Conservation (phyloP, 169 alveolate species). For the Plasmodium gonderi region DNA sequence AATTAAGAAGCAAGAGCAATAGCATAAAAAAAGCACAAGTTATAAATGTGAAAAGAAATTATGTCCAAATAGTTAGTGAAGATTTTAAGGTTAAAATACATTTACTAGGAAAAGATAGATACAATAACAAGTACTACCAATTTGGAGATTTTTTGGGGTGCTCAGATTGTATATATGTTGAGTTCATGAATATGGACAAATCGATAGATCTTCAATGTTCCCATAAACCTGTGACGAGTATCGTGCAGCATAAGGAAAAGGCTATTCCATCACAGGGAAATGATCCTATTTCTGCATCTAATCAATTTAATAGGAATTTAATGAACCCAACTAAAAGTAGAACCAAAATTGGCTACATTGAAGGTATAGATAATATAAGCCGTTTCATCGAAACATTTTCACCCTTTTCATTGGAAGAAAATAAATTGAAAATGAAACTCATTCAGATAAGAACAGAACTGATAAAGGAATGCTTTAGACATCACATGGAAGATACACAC, state of each 20-base stretch:
- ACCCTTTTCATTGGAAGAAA: neutral
- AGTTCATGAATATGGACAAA: neutral
- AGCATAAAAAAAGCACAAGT: neutral
- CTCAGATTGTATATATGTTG: slow-evolving; percentile 10
- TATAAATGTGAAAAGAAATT: neutral
- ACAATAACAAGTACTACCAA: slow-evolving; percentile 1
- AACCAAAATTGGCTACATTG: slow-evolving; percentile 14
- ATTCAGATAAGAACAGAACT: neutral
- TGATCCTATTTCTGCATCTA: neutral
- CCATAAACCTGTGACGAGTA: neutral
- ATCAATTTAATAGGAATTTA: neutral
- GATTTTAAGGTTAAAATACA: neutral
- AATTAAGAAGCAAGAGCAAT: neutral
- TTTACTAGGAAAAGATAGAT: slow-evolving; percentile 9
- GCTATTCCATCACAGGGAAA: neutral
- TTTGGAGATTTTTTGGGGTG: slow-evolving; percentile 4
- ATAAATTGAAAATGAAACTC: slow-evolving; percentile 4
- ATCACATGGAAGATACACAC: neutral
- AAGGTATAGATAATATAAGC: slow-evolving; percentile 16
- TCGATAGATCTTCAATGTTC: neutral
- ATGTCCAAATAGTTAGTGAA: neutral
- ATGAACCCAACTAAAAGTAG: neutral
- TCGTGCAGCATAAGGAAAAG: neutral
- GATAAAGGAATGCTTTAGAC: neutral
- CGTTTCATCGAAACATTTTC: neutral